Conservation (phyloP, 257 asterid species). For the Scutellaria galericulata region DNA sequence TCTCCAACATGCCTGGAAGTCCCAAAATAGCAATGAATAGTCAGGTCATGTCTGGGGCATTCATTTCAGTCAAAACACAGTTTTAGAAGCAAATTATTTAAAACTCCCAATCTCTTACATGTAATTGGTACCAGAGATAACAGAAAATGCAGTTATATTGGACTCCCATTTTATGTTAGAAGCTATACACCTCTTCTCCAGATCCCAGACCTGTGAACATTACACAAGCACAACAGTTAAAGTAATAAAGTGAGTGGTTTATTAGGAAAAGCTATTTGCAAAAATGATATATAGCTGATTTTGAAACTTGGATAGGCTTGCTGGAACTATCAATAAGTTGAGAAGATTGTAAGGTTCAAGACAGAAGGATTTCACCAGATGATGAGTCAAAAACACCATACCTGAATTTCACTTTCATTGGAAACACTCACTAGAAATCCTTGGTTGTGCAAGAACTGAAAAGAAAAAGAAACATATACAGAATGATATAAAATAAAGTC, state of each 20-base stretch:
- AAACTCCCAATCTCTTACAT: conserved; percentile 61
- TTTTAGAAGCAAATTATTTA: conserved; percentile 23
- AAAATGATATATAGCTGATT: conserved; percentile 20
- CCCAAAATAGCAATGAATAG: conserved; percentile 35
- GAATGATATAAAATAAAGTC: conserved; percentile 11
- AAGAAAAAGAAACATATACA: conserved; percentile 35
- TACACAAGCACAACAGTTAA: conserved; percentile 5
- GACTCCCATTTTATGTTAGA: conserved; percentile 88
- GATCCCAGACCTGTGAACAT: conserved; percentile 88
- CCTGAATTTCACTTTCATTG: conserved; percentile 92
- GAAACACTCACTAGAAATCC: conserved; percentile 89
- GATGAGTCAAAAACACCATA: conserved; percentile 34
- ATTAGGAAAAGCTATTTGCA: conserved; percentile 19
- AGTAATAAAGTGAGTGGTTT: not conserved
- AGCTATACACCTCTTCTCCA: conserved; percentile 72
- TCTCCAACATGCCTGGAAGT: conserved; percentile 80
- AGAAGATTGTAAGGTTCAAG: conserved; percentile 16
- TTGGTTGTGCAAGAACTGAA: conserved; percentile 94
- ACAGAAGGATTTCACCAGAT: conserved; percentile 25
- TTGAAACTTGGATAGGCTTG: conserved; percentile 29
- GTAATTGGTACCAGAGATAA: conserved; percentile 75
- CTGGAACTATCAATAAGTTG: conserved; percentile 1
- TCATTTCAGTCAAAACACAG: conserved; percentile 27
- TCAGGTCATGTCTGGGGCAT: conserved; percentile 32
- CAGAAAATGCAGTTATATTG: conserved; percentile 83